phyloP scores from a whole-genome alignment of 2,329 filamentous ascomycete species.

The Penicillium griseofulvum region DNA sequence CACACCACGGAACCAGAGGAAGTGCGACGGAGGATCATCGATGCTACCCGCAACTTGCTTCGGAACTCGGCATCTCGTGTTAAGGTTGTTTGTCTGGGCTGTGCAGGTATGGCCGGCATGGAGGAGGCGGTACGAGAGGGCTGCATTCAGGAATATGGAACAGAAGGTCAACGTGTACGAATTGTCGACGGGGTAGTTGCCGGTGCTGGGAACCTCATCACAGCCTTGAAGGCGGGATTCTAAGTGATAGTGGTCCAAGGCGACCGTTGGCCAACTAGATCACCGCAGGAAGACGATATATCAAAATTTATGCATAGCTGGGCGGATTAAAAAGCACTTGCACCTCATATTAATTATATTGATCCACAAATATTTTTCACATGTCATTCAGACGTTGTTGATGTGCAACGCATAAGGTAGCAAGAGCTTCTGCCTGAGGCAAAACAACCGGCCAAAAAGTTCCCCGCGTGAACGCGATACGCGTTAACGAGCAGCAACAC shows the following conservation, averaged over 20 bases:
- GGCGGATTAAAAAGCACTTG: background rate
- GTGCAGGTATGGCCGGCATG: slow-evolving; percentile 86
- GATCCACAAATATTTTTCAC: background rate
- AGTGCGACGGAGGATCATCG: slow-evolving; percentile 64
- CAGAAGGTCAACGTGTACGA: slow-evolving; percentile 58
- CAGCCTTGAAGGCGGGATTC: slow-evolving; percentile 38
- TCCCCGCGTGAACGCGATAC: slow-evolving; percentile 38
- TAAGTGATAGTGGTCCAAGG: slow-evolving; percentile 12
- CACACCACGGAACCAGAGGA: slow-evolving; percentile 65
- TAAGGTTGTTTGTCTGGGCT: slow-evolving; percentile 75
- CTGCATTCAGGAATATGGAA: slow-evolving; percentile 63
- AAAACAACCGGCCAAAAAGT: slow-evolving; percentile 21
- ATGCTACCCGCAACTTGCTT: slow-evolving; percentile 67
- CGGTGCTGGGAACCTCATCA: slow-evolving; percentile 37
- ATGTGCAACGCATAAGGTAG: slow-evolving; percentile 3
- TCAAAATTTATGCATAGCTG: background rate
- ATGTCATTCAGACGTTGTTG: background rate
- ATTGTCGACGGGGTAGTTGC: slow-evolving; percentile 69
- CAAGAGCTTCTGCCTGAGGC: slow-evolving; percentile 28
- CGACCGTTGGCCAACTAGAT: background rate
- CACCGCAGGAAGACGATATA: background rate
- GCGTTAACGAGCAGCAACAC: slow-evolving; percentile 28
- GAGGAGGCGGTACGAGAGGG: slow-evolving; percentile 71
- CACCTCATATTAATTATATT: background rate
- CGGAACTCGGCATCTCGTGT: slow-evolving; percentile 50